Evolutionary conservation across 2,329 filamentous ascomycete genomes (phyloP), one percentile per base, ranked within the genome.

Genomic region (Pseudogymnoascus sp.): DNA sequence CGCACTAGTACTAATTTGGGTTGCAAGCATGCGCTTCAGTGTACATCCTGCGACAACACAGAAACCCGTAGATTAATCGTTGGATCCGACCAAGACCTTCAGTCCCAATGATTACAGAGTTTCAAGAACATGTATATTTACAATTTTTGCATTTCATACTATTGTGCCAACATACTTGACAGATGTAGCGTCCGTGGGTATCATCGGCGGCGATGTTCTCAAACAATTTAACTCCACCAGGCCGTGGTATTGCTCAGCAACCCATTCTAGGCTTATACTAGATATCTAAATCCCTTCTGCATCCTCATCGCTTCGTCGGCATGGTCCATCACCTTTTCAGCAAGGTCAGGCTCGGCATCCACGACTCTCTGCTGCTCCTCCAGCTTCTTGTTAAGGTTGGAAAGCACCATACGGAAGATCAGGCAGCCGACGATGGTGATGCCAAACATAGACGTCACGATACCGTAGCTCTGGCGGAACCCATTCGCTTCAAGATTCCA

Each of bases 381-480:
- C 8, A 82, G 71, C 73, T 79, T 74, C 68, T 73, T 75, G 73
- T 83, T 83, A 65, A 81, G 69, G 62, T 73, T 70, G 5, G 70
- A 62, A 4, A 84, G 75, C 62, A 83, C 77, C 66, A 74, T 63
- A 19, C 78, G 76, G 74, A 84, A 80, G 33, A 73, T 63, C 60
- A 73, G 76, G 71, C 80, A 85, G 4, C 82, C 83, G 0, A 77
- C 37, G 33, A 85, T 80, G 0, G 84, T 83, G 41, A 84, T 67
- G 3, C 82, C 83, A 68, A 86, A 87, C 84, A 87, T 87, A 69
- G 82, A 77, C 12, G 81, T 79, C 4, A 87, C 85, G 63, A 88
- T 84, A 3, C 83, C 84, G 68, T 87, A 87, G 65, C 83, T 86
- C 74, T 83, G 81, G 66, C 84, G 79, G 75, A 79, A 87, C 0